A percentile compares a stretch with the other conserved stretches of the same genome.
phyloP scores from a whole-genome alignment of 768 basidiomycete genomes.

The Clathrus columnatus region DNA sequence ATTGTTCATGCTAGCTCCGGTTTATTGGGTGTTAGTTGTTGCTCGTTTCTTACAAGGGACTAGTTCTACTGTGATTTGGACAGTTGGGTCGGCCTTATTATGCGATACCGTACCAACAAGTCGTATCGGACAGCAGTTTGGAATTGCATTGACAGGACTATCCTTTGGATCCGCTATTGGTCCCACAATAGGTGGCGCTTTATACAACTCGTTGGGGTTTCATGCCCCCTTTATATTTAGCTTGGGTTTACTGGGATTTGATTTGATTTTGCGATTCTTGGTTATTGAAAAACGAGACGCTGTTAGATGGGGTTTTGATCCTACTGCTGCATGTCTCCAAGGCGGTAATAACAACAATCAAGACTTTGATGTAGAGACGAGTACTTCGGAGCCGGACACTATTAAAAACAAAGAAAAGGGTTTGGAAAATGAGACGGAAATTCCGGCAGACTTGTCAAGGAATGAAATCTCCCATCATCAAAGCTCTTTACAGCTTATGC shows the following conservation, averaged over 20 bases:
- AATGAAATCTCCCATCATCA: slow-evolving; percentile 13
- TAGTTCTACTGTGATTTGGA: slow-evolving; percentile 54
- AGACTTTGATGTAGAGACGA: no score
- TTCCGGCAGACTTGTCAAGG: neutral
- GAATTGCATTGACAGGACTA: slow-evolving; percentile 50
- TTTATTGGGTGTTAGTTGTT: slow-evolving; percentile 46
- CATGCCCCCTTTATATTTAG: slow-evolving; percentile 49
- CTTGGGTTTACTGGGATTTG: slow-evolving; percentile 35
- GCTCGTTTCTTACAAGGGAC: slow-evolving; percentile 54
- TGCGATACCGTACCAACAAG: slow-evolving; percentile 47
- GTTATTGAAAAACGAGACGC: slow-evolving; percentile 50
- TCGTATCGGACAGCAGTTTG: slow-evolving; percentile 46
- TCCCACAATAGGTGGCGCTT: slow-evolving; percentile 46
- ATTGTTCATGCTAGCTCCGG: slow-evolving; percentile 54
- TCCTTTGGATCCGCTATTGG: slow-evolving; percentile 43
- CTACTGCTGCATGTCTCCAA: slow-evolving; percentile 16
- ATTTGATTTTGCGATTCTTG: slow-evolving; percentile 46
- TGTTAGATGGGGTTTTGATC: slow-evolving; percentile 38
- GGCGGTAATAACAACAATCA: no score
- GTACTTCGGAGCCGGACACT: no score
- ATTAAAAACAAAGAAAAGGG: no score
- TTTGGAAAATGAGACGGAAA: no score
- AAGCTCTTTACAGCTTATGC: slow-evolving; percentile 35
- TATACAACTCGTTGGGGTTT: slow-evolving; percentile 49
- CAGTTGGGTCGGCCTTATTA: slow-evolving; percentile 50